Percentiles rank a stretch among this genome's conserved stretches.
Evolutionary conservation across 371 early-diverging fungal species (phyloP).

Genomic region (Dipsacomyces acuminosporus): DNA sequence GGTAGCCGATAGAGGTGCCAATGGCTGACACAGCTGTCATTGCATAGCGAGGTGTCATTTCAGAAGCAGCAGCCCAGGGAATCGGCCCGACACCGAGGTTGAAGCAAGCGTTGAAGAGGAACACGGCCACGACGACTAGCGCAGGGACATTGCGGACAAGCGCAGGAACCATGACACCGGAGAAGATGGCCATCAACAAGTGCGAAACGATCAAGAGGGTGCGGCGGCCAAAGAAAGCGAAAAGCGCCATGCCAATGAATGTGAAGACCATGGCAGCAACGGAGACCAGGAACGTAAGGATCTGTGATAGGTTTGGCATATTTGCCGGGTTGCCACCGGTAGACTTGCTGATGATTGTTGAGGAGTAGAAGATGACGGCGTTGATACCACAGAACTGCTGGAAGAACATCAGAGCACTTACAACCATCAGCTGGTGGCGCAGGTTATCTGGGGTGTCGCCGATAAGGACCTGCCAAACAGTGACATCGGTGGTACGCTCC

Average conservation of each 20-base stretch:
- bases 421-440: conserved; percentile 48
- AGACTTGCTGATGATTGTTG: conserved; percentile 47
- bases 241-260: conserved; percentile 52
- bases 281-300: conserved; percentile 52
- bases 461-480: conserved; percentile 29
- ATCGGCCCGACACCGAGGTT: conserved; percentile 82
- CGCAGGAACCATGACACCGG: conserved; percentile 54
- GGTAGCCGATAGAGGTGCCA: conserved; percentile 63
- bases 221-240: conserved; percentile 73
- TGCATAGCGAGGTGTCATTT: conserved; percentile 68
- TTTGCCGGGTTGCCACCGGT: conserved; percentile 26
- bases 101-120: conserved; percentile 73
- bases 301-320: conserved; percentile 41
- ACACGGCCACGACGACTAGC: conserved; percentile 65
- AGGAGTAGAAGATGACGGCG: conserved; percentile 76
- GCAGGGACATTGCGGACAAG: conserved; percentile 49
- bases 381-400: conserved; percentile 89
- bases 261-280: conserved; percentile 56
- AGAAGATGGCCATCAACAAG: conserved; percentile 55
- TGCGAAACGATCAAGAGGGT: conserved; percentile 63
- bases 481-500: conserved; percentile 40
- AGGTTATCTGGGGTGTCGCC: conserved; percentile 45
- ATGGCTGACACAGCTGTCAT: conserved; percentile 61
- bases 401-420: conserved; percentile 56
- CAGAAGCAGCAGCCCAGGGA: conserved; percentile 68